Percentiles rank a stretch among this genome's conserved stretches.
Evolutionary conservation across 2,329 filamentous ascomycete genomes (phyloP).

Genomic region (Orbilia javanica): DNA sequence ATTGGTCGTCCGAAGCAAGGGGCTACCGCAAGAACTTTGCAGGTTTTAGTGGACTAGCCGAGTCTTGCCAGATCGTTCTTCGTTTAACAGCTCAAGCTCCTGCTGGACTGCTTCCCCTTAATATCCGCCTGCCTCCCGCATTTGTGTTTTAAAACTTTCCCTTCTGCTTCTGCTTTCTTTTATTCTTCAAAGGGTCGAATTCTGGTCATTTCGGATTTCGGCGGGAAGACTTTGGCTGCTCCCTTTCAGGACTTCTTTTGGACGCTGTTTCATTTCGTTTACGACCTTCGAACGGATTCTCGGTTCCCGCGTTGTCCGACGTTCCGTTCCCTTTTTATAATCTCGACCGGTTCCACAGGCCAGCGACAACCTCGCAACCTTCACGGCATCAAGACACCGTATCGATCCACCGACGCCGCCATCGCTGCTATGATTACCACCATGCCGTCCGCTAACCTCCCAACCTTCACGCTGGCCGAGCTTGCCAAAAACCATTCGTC

Average conservation of each 20-base stretch:
- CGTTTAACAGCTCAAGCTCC: slow-evolving; percentile 29
- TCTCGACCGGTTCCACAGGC: neutral
- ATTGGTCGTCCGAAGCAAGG: slow-evolving; percentile 37
- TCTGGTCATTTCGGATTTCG: slow-evolving; percentile 33
- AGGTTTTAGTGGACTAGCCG: slow-evolving; percentile 44
- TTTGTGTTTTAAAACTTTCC: neutral
- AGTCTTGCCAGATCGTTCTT: slow-evolving; percentile 51
- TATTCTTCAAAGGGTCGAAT: neutral
- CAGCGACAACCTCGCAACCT: slow-evolving; percentile 8
- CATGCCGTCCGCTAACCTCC: slow-evolving; percentile 86
- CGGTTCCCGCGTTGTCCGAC: slow-evolving; percentile 53
- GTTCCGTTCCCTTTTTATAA: slow-evolving; percentile 32
- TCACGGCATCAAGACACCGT: neutral
- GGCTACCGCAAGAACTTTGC: slow-evolving; percentile 22
- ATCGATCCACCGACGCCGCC: neutral
- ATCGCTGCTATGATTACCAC: slow-evolving; percentile 17
- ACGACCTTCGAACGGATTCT: slow-evolving; percentile 12
- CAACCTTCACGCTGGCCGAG: slow-evolving; percentile 83
- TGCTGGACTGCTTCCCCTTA: slow-evolving; percentile 35
- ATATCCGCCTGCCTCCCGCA: slow-evolving; percentile 33
- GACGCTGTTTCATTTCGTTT: neutral
- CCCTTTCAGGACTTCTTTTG: slow-evolving; percentile 6
- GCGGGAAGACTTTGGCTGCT: slow-evolving; percentile 29
- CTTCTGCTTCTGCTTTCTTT: neutral
- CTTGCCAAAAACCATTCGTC: slow-evolving; percentile 81